Conservation (phyloP, 2,329 filamentous ascomycete genomes). For the Botryotinia calthae region DNA sequence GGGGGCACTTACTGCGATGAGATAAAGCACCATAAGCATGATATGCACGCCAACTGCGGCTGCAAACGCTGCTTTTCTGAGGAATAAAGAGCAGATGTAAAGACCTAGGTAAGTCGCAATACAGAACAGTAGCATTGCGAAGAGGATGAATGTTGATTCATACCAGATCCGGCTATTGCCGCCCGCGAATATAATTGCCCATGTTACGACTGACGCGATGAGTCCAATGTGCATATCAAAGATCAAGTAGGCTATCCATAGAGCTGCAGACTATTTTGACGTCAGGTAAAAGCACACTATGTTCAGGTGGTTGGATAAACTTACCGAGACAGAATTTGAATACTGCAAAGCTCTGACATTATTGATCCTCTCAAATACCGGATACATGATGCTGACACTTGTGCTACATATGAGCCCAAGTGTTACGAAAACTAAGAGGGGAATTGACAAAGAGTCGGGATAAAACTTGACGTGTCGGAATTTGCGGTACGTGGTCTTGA, state of each 20-base stretch:
- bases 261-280: slow-evolving; percentile 24
- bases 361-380: slow-evolving; percentile 31
- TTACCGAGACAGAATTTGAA: slow-evolving; percentile 32
- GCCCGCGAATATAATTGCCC: neutral
- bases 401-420: neutral
- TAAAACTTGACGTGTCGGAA: neutral
- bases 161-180: neutral
- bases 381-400: slow-evolving; percentile 30
- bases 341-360: slow-evolving; percentile 34
- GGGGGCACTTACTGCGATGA: slow-evolving; percentile 52
- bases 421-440: neutral
- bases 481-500: slow-evolving; percentile 13
- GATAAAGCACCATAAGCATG: slow-evolving; percentile 47
- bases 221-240: slow-evolving; percentile 35
- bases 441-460: neutral
- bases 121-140: neutral
- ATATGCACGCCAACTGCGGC: slow-evolving; percentile 33
- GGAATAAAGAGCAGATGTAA: neutral
- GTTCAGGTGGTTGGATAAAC: neutral
- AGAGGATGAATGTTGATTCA: neutral
- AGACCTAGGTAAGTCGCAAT: neutral
- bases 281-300: neutral
- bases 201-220: neutral
- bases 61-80: neutral
- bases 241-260: slow-evolving; percentile 33